Evolutionary conservation across 805 yeast species (phyloP).

Genomic region (Metschnikowia aberdeeniae): DNA sequence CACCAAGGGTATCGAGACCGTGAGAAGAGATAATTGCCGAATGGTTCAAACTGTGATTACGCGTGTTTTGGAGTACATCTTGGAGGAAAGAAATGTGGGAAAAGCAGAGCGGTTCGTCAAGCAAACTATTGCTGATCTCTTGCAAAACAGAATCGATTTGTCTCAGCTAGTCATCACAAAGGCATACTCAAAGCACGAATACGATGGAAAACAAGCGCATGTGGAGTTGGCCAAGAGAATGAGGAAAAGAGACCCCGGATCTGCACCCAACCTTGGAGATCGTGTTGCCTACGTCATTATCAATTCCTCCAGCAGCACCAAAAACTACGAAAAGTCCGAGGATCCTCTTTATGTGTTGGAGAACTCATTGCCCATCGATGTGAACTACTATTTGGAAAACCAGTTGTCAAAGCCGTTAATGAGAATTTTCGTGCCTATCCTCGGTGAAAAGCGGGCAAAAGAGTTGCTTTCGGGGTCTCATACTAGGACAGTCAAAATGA

Average conservation of each 20-base stretch:
- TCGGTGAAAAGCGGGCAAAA: slow-evolving; percentile 80
- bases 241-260: slow-evolving; percentile 94
- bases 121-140: slow-evolving; percentile 78
- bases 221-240: slow-evolving; percentile 94
- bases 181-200: slow-evolving; percentile 83
- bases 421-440: slow-evolving; percentile 91
- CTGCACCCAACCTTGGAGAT: slow-evolving; percentile 96
- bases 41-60: slow-evolving; percentile 93
- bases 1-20: slow-evolving; percentile 97
- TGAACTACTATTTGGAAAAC: slow-evolving; percentile 88
- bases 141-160: slow-evolving; percentile 88
- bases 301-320: slow-evolving; percentile 71
- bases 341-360: slow-evolving; percentile 94
- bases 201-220: slow-evolving; percentile 96
- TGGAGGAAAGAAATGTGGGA: slow-evolving; percentile 81
- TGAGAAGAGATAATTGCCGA: slow-evolving; percentile 95
- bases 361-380: slow-evolving; percentile 88
- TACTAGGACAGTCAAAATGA: slow-evolving; percentile 69
- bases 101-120: slow-evolving; percentile 85
- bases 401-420: slow-evolving; percentile 89
- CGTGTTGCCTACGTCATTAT: slow-evolving; percentile 96
- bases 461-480: slow-evolving; percentile 80
- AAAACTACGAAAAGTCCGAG: slow-evolving; percentile 92
- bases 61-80: slow-evolving; percentile 75
- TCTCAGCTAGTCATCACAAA: slow-evolving; percentile 92